phyloP scores from a whole-genome alignment of 306 rosid species.

The Biancaea sappan region DNA sequence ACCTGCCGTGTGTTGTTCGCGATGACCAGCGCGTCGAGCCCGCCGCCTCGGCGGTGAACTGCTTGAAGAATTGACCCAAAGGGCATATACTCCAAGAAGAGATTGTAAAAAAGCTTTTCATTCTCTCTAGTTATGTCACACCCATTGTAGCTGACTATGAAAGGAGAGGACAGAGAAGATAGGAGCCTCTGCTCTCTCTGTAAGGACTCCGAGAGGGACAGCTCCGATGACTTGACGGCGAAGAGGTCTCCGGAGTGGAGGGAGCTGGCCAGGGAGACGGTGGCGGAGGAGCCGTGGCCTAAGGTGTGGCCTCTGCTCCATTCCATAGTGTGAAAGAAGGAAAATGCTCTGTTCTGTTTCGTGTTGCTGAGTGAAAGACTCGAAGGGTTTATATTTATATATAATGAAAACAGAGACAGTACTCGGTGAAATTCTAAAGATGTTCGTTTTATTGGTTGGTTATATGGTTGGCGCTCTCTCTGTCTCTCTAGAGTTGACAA shows the following conservation, averaged over 20 bases:
- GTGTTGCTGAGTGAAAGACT: constrained; percentile 9
- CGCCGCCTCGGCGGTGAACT: constrained; percentile 43
- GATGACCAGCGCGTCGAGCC: constrained; percentile 39
- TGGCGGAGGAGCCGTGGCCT: constrained; percentile 86
- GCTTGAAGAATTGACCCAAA: constrained; percentile 54
- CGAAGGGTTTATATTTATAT: constrained; percentile 21
- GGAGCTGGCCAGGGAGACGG: constrained; percentile 63
- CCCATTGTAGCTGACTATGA: constrained; percentile 64
- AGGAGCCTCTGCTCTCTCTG: constrained; percentile 63
- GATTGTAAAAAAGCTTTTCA: constrained; percentile 54
- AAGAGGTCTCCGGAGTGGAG: constrained; percentile 29
- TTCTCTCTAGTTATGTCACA: constrained; percentile 61
- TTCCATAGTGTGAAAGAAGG: constrained; percentile 48
- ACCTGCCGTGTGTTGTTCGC: constrained; percentile 49
- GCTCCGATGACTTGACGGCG: constrained; percentile 78
- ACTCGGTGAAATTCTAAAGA: too few relatives aligned
- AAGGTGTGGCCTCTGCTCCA: constrained; percentile 75
- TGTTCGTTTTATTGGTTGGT: constrained; percentile 49
- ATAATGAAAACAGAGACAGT: constrained; percentile 18
- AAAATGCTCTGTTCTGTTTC: background rate
- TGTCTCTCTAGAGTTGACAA: constrained; percentile 52
- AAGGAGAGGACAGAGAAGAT: constrained; percentile 62
- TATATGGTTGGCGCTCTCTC: constrained; percentile 58
- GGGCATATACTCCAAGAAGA: constrained; percentile 76
- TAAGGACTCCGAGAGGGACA: constrained; percentile 50